Percentiles rank a stretch among this genome's conserved stretches.
These are phyloP conservation scores for Akanthomyces uredinophilus DNA, from an alignment of 2,329 filamentous ascomycete genomes.

Conservation along the genomic window DNA sequence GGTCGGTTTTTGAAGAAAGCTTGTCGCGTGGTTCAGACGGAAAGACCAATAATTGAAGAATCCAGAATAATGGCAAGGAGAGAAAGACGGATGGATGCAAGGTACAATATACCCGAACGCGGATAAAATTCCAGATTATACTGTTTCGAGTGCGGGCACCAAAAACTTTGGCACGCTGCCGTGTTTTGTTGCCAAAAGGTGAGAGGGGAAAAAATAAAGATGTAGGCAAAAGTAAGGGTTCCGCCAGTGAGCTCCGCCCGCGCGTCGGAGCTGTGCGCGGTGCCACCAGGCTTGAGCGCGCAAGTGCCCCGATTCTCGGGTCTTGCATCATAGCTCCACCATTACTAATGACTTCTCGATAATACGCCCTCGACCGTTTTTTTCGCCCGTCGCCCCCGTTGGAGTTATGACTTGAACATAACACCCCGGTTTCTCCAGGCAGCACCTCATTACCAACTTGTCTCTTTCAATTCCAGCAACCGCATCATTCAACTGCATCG, in stretches of 20 bases:
- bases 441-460: not conserved
- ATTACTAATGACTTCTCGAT: slow-evolving; percentile 28
- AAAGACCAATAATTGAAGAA: not conserved
- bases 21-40: not conserved
- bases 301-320: slow-evolving; percentile 4
- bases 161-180: not conserved
- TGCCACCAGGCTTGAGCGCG: not conserved
- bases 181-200: not conserved
- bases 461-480: not conserved
- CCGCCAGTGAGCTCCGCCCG: not conserved
- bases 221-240: too few relatives aligned
- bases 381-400: not conserved
- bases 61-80: not conserved
- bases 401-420: not conserved
- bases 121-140: too few relatives aligned
- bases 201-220: not conserved
- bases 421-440: not conserved
- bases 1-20: not conserved
- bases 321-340: slow-evolving; percentile 25
- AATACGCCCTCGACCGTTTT: slow-evolving; percentile 9
- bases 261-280: not conserved
- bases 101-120: not conserved
- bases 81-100: not conserved
- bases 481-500: not conserved
- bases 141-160: not conserved